These are phyloP conservation scores for Acacia confusa DNA, from an alignment of 306 rosid genomes.

Conservation along the genomic window DNA sequence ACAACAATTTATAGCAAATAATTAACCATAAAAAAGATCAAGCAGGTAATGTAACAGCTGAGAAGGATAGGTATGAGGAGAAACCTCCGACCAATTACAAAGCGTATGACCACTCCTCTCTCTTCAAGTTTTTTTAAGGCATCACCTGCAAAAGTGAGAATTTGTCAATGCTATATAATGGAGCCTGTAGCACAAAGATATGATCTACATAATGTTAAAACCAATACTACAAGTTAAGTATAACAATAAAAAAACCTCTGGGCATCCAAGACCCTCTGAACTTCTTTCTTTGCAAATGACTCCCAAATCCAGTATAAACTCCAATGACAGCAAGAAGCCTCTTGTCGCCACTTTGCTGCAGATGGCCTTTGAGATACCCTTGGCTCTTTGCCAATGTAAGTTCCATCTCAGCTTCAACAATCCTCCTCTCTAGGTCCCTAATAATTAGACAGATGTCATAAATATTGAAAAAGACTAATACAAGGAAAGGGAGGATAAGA, in stretches of 20 bases:
- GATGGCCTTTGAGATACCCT: conserved; percentile 76
- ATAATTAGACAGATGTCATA: conserved; percentile 15
- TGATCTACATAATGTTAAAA: conserved; percentile 18
- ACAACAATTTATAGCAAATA: background rate
- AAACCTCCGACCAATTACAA: conserved; percentile 98
- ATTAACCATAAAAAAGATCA: conserved; percentile 30
- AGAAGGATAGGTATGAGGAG: conserved; percentile 48
- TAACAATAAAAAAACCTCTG: conserved; percentile 53
- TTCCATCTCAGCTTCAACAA: conserved; percentile 96
- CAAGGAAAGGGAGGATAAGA: background rate
- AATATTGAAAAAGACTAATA: background rate
- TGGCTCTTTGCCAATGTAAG: conserved; percentile 93
- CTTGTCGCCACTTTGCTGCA: conserved; percentile 44
- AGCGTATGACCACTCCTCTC: conserved; percentile 90
- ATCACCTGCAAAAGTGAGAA: conserved; percentile 60
- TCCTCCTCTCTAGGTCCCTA: conserved; percentile 90
- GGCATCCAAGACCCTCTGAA: conserved; percentile 99
- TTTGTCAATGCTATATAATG: conserved; percentile 11
- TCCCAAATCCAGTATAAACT: conserved; percentile 95
- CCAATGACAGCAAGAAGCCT: conserved; percentile 92
- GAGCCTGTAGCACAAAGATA: conserved; percentile 22
- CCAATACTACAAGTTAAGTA: conserved; percentile 1
- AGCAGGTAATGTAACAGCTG: conserved; percentile 1
- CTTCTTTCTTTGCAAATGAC: conserved; percentile 70
- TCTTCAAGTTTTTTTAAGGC: conserved; percentile 91